A percentile compares a stretch with the other conserved stretches of the same genome.
phyloP scores from a whole-genome alignment of 106 monocot genomes.

The Agapanthus africanus region DNA sequence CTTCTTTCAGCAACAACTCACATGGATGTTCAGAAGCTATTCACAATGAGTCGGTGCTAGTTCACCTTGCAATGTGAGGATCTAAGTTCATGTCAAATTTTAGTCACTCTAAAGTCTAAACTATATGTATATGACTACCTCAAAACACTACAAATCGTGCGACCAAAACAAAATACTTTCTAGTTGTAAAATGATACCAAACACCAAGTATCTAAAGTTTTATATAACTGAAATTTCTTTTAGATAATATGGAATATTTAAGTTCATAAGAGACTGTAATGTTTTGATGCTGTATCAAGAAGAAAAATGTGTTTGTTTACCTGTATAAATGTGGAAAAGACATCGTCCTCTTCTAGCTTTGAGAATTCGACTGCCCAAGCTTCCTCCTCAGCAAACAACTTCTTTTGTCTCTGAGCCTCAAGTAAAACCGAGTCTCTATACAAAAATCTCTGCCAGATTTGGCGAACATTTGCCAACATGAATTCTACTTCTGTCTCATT shows the following conservation, averaged over 20 bases:
- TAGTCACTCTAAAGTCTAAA: background rate
- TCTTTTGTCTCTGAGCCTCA: constrained; percentile 62
- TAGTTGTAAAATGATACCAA: background rate
- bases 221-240: background rate
- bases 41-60: too few relatives aligned
- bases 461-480: constrained; percentile 67
- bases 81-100: background rate
- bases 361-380: constrained; percentile 55
- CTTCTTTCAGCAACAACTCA: background rate
- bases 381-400: constrained; percentile 36
- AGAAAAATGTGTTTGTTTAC: constrained; percentile 17
- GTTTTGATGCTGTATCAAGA: background rate
- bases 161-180: background rate
- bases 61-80: background rate
- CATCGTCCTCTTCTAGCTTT: constrained; percentile 65
- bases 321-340: constrained; percentile 73
- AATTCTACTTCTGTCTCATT: constrained; percentile 45
- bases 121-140: too few relatives aligned
- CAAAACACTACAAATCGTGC: background rate
- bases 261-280: background rate
- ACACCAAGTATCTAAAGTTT: background rate
- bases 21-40: background rate
- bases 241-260: background rate
- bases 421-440: constrained; percentile 65
- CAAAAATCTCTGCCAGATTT: constrained; percentile 66